phyloP scores from a whole-genome alignment of 192 early-diverging fungal genomes.

The Entomortierella beljakovae region DNA sequence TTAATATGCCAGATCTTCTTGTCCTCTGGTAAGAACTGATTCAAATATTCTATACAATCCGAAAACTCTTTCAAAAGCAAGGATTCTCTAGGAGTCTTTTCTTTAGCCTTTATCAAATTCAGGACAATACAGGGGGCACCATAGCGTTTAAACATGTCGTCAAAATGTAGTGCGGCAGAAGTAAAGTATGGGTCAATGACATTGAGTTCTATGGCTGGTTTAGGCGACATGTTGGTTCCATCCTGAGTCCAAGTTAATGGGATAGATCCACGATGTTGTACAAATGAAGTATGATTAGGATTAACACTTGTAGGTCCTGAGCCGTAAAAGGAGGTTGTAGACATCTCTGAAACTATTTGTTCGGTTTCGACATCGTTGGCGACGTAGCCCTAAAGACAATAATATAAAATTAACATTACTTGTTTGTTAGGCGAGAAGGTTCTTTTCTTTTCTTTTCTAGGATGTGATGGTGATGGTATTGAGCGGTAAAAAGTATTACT shows the following conservation, averaged over 20 bases:
- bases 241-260: constrained; percentile 98
- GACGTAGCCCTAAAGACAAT: constrained; percentile 81
- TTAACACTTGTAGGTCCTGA: constrained; percentile 67
- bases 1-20: constrained; percentile 89
- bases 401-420: neutral
- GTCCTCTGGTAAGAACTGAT: constrained; percentile 87
- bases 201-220: constrained; percentile 94
- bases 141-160: constrained; percentile 93
- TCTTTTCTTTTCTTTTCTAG: neutral
- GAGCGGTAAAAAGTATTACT: constrained; percentile 43
- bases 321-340: constrained; percentile 86
- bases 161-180: constrained; percentile 93
- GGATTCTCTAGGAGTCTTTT: constrained; percentile 90
- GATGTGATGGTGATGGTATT: neutral
- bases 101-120: constrained; percentile 97
- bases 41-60: constrained; percentile 85
- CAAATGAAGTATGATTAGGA: constrained; percentile 90
- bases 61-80: constrained; percentile 88
- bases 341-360: constrained; percentile 95
- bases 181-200: constrained; percentile 93
- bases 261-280: constrained; percentile 98
- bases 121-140: constrained; percentile 91
- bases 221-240: constrained; percentile 89
- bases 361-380: constrained; percentile 99
- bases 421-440: neutral